Evolutionary conservation across 169 alveolate genomes (phyloP), one percentile per base, ranked within the genome.

Genomic region (Theileria orientalis): DNA sequence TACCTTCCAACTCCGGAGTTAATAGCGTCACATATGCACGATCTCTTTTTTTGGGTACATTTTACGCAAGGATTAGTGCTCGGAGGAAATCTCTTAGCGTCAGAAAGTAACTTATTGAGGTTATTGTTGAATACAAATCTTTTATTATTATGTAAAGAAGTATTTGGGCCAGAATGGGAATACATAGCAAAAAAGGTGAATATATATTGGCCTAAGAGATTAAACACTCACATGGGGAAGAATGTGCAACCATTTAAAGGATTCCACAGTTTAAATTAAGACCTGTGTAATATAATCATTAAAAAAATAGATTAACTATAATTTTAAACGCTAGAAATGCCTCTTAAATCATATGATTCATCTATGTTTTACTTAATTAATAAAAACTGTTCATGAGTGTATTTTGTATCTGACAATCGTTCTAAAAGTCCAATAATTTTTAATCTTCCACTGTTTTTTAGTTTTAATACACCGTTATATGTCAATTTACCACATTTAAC

Each of bases 1-100:
- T 71, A 40, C 76, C 84, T 77, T 14, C 93, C 93, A 16, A 87
- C 80, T 1, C 74, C 80, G 47, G 76, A 73, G 33, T 80, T 75
- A 13, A 87, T 76, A 41, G 83, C 62, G 29, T 33, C 3, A 70
- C 93, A 87, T 6, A 80, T 64, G 46, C 93, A 87, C 42, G 76
- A 77, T 49, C 85, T 49, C 51, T 71, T 68, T 42, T 83, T 74
- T 33, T 69, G 88, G 41, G 51, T 42, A 60, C 93, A 87, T 44
- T 75, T 85, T 27, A 51, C 41, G 40, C 93, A 87, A 5, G 92
- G 91, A 29, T 42, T 62, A 42, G 82, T 41, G 69, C 91, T 80
- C 35, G 89, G 89, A 16, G 84, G 84, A 11, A 82, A 71, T 13
- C 68, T 61, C 30, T 82, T 74, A 27, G 75, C 57, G 16, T 82